A percentile compares a stretch with the other conserved stretches of the same genome.
These are phyloP conservation scores for Candida pseudoviswanathii DNA, from an alignment of 1,139 yeast genomes.

Conservation along the genomic window DNA sequence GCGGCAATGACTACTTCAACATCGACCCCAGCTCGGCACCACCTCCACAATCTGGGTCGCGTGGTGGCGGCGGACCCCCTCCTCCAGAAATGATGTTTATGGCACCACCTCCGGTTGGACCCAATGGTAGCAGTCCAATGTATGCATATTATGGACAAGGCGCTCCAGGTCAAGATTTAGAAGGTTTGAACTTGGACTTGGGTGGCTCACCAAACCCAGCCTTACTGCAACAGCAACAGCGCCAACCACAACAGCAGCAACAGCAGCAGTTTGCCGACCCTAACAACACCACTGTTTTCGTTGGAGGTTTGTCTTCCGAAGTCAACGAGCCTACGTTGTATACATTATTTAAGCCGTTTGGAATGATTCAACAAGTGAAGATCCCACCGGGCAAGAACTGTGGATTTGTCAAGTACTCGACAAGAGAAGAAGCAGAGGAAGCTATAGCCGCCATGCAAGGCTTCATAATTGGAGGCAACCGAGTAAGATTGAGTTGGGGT, in stretches of 20 bases:
- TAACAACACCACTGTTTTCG: conserved; percentile 89
- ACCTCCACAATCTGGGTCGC: conserved; percentile 6
- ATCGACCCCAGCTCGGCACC: conserved; percentile 3
- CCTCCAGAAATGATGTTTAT: conserved; percentile 21
- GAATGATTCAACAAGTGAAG: conserved; percentile 79
- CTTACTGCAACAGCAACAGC: conserved; percentile 27
- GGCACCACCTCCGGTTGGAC: conserved; percentile 14
- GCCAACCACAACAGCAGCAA: conserved; percentile 12
- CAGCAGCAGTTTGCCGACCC: conserved; percentile 65
- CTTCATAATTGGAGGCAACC: conserved; percentile 80
- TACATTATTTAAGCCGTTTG: conserved; percentile 80
- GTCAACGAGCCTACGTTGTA: conserved; percentile 77
- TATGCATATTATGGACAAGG: conserved; percentile 14
- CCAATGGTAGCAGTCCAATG: conserved; percentile 12
- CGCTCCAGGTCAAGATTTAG: conserved; percentile 4
- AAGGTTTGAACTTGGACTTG: conserved; percentile 8
- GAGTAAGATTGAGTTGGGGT: conserved; percentile 92
- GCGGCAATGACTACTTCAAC: conserved; percentile 2
- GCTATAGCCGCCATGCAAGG: conserved; percentile 95
- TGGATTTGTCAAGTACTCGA: conserved; percentile 85
- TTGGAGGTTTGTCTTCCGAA: conserved; percentile 81
- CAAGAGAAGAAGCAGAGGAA: conserved; percentile 82
- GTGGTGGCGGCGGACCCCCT: conserved; percentile 5
- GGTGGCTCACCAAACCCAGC: conserved; percentile 4
- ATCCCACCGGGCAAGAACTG: conserved; percentile 93